Conservation (phyloP, 345 rosid genomes). For the Citrus unshiu region DNA sequence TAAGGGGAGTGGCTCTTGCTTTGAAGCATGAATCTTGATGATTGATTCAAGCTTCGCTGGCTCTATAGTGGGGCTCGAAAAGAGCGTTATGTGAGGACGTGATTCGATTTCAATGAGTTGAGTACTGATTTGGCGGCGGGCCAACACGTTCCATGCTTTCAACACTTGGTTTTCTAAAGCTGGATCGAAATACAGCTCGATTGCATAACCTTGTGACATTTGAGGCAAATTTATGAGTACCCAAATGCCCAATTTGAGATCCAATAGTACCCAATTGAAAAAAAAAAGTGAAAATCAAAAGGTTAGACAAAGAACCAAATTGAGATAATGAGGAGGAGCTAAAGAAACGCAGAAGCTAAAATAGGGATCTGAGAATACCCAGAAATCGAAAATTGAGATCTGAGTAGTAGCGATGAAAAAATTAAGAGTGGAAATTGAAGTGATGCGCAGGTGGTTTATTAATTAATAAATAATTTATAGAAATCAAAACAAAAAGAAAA, state of each 20-base stretch:
- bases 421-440: not conserved
- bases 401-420: not conserved
- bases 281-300: not conserved
- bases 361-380: constrained; percentile 3
- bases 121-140: constrained; percentile 96
- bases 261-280: not conserved
- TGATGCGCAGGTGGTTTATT: not conserved
- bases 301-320: not conserved
- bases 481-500: not conserved
- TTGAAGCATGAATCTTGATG: constrained; percentile 54
- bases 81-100: constrained; percentile 89
- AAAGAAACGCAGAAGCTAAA: not conserved
- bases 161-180: constrained; percentile 95
- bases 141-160: constrained; percentile 98
- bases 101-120: constrained; percentile 92
- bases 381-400: not conserved
- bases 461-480: too few species aligned
- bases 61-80: constrained; percentile 52
- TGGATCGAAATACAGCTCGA: constrained; percentile 97
- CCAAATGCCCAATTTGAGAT: constrained; percentile 18
- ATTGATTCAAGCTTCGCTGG: constrained; percentile 68
- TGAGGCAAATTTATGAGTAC: constrained; percentile 4
- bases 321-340: not conserved
- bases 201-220: constrained; percentile 78
- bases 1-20: constrained; percentile 66